Base-by-base conservation (phyloP, 2,329 filamentous ascomycete species). In the Uncinocarpus reesii region DNA sequence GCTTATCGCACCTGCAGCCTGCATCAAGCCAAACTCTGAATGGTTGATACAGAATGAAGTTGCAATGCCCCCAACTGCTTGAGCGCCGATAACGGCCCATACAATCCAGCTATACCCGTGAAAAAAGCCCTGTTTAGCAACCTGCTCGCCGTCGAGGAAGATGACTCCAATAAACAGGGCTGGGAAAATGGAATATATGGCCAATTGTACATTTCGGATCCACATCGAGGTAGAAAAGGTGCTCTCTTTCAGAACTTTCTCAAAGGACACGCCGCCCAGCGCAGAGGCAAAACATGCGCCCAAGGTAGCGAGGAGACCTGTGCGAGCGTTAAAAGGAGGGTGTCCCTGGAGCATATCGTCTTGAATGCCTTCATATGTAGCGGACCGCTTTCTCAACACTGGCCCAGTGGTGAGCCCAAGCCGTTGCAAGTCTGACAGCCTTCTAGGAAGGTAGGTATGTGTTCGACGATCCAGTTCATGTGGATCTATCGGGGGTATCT, bases 131-230 rank as follows among this genome's bases (percentile, higher is more conserved):
- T 86, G 80, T 64, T 83, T 79, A 21, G 82, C 76, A 54, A 98
- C 88, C 34, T 84, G 82, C 52, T 81, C 79, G 21, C 90, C 92
- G 56, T 98, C 92, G 54, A 87, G 85, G 68, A 86, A 85, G 2
- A 93, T 69, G 4, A 96, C 83, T 1, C 90, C 92, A 45, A 94
- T 75, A 49, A 96, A 80, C 0, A 95, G 73, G 0, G 89, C 85
- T 0, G 90, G 87, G 58, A 95, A 90, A 1, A 96, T 73, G 1
- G 89, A 95, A 70, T 95, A 98, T 61, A 95, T 86, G 0, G 88
- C 89, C 20, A 98, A 72, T 65, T 98, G 92, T 40, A 95, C 84
- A 63, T 96, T 98, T 53, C 92, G 82, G 36, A 92, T 82, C 92
- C 92, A 98, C 11, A 96, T 75, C 0, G 86, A 90, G 4, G 82